These are phyloP conservation scores for Cryptosporidium tyzzeri DNA, from an alignment of 169 alveolate genomes.

Conservation along the genomic window DNA sequence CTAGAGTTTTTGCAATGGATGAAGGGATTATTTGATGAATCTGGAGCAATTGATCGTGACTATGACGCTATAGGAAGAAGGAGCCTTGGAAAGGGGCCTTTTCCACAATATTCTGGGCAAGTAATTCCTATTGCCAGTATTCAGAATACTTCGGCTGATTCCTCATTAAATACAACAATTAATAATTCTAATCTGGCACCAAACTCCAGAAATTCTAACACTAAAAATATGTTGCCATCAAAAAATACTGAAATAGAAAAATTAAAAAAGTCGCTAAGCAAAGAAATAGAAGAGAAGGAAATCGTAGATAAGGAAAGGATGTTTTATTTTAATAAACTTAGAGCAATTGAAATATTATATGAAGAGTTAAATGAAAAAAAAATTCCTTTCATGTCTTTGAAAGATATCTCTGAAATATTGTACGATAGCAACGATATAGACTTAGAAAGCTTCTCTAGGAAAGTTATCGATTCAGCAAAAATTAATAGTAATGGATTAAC, in stretches of 20 bases:
- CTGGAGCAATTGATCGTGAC: conserved; percentile 84
- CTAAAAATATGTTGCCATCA: conserved; percentile 73
- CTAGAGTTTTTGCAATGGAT: conserved; percentile 97
- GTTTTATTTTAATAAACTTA: conserved; percentile 91
- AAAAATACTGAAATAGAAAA: conserved; percentile 77
- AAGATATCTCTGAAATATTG: conserved; percentile 77
- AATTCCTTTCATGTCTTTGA: conserved; percentile 74
- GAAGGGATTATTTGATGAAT: conserved; percentile 92
- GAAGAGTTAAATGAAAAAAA: conserved; percentile 82
- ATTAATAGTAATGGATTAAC: conserved; percentile 56
- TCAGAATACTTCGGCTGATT: conserved; percentile 78
- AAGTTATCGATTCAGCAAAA: not conserved
- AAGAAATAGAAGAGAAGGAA: conserved; percentile 85
- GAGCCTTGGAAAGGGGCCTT: conserved; percentile 74
- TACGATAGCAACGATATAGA: conserved; percentile 71
- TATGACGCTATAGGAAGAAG: conserved; percentile 88
- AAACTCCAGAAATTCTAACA: conserved; percentile 76
- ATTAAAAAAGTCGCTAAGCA: conserved; percentile 82
- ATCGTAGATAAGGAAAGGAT: conserved; percentile 91
- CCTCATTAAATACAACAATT: conserved; percentile 72
- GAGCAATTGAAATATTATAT: conserved; percentile 90
- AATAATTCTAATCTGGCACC: conserved; percentile 76
- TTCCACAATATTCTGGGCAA: conserved; percentile 65
- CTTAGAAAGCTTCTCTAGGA: conserved; percentile 44
- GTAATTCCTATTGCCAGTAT: conserved; percentile 56